phyloP scores from a whole-genome alignment of 2,329 filamentous ascomycete genomes.

The Coniella lustricola region DNA sequence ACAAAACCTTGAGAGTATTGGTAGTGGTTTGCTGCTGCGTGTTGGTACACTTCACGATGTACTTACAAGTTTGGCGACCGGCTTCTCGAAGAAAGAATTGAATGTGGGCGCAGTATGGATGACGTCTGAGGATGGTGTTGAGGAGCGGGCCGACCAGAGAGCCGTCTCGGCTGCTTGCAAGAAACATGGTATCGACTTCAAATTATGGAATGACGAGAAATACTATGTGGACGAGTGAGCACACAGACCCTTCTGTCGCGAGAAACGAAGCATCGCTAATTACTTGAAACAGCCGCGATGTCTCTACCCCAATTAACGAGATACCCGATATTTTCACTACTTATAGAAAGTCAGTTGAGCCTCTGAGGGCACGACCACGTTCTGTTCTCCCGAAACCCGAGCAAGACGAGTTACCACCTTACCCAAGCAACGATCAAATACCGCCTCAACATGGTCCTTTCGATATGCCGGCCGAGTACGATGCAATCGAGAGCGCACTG shows the following conservation, averaged over 20 bases:
- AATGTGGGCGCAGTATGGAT: slow-evolving; percentile 65
- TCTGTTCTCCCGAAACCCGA: slow-evolving; percentile 45
- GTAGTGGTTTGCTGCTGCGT: slow-evolving; percentile 56
- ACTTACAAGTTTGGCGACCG: slow-evolving; percentile 48
- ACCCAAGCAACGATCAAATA: slow-evolving; percentile 43
- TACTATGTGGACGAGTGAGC: slow-evolving; percentile 74
- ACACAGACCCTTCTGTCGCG: too few relatives aligned
- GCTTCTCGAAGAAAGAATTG: slow-evolving; percentile 32
- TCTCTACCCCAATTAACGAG: slow-evolving; percentile 46
- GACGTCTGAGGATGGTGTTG: slow-evolving; percentile 60
- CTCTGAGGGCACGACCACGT: slow-evolving; percentile 59
- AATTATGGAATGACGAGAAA: slow-evolving; percentile 67
- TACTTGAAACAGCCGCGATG: slow-evolving; percentile 49
- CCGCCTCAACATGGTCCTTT: slow-evolving; percentile 58
- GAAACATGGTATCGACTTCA: slow-evolving; percentile 49
- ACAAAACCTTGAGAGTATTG: slow-evolving; percentile 47
- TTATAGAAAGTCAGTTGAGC: slow-evolving; percentile 67
- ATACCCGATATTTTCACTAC: slow-evolving; percentile 70
- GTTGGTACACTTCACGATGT: slow-evolving; percentile 56
- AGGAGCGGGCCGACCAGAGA: slow-evolving; percentile 61
- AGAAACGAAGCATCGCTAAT: background rate
- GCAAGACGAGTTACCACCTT: slow-evolving; percentile 45
- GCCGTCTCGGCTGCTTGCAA: slow-evolving; percentile 47
- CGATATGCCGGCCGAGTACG: slow-evolving; percentile 47
- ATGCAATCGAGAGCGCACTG: slow-evolving; percentile 47